Conservation (phyloP, 2,329 filamentous ascomycete species). For the Penicillium concentricum region DNA sequence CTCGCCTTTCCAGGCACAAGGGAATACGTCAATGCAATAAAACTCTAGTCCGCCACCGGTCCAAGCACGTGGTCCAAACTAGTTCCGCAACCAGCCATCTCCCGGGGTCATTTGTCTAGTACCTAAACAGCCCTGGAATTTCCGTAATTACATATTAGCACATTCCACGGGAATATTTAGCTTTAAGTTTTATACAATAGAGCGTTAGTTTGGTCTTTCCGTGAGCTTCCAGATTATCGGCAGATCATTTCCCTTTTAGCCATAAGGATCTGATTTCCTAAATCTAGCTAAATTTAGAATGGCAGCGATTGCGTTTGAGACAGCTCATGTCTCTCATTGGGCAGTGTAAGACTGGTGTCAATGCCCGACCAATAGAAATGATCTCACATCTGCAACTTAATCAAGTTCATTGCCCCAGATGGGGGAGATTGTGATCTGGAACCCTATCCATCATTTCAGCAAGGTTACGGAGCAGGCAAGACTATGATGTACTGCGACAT, state of each 20-base stretch:
- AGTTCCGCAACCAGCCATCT: not conserved
- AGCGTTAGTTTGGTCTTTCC: not conserved
- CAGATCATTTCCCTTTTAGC: not conserved
- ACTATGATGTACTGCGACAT: not conserved
- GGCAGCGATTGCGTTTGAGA: not conserved
- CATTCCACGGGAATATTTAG: not conserved
- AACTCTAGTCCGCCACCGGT: not conserved
- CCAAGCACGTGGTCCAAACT: not conserved
- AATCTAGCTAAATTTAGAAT: slow-evolving; percentile 8
- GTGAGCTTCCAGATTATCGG: not conserved
- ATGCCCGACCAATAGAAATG: not conserved
- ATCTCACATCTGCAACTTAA: not conserved
- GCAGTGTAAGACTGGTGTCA: too few species aligned
- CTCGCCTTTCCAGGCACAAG: not conserved
- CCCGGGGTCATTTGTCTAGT: not conserved
- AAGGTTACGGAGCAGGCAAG: not conserved
- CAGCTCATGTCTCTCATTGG: not conserved
- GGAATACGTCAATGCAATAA: not conserved
- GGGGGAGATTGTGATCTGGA: not conserved
- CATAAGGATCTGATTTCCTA: not conserved
- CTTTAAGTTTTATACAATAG: not conserved
- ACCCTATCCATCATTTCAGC: not conserved
- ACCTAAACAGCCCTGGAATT: not conserved
- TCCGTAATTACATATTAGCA: not conserved
- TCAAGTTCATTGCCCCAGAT: not conserved